A percentile compares a stretch with the other conserved stretches of the same genome.
phyloP scores from a whole-genome alignment of 1,284 basidiomycete species.

The Malassezia psittaci region DNA sequence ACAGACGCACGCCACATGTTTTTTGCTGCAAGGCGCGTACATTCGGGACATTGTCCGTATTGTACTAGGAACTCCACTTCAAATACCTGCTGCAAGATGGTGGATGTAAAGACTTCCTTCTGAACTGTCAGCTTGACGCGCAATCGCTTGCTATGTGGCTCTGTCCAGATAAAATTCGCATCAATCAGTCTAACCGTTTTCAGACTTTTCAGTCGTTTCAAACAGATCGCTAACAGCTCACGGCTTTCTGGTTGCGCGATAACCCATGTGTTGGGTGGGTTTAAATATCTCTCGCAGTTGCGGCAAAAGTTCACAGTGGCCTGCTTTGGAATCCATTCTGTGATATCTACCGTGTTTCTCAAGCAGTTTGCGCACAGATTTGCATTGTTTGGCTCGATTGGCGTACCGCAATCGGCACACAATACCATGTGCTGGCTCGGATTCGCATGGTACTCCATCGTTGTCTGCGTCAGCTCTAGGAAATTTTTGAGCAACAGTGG shows the following conservation, averaged over 20 bases:
- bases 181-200: conserved; percentile 91
- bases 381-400: conserved; percentile 87
- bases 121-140: conserved; percentile 92
- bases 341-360: conserved; percentile 87
- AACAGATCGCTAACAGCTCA: conserved; percentile 64
- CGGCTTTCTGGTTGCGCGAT: conserved; percentile 79
- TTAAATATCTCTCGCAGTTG: conserved; percentile 90
- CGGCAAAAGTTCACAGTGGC: conserved; percentile 85
- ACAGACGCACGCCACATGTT: conserved; percentile 97
- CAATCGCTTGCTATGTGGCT: conserved; percentile 88
- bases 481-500: conserved; percentile 10
- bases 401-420: conserved; percentile 59
- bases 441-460: conserved; percentile 38
- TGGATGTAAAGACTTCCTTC: conserved; percentile 92
- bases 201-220: conserved; percentile 88
- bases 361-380: conserved; percentile 89
- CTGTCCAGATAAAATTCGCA: conserved; percentile 97
- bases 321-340: conserved; percentile 96
- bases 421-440: conserved; percentile 45
- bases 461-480: not conserved
- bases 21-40: conserved; percentile 85
- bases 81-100: conserved; percentile 92
- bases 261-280: conserved; percentile 79
- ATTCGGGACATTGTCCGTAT: conserved; percentile 89
- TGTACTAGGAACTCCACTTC: conserved; percentile 93